Evolutionary conservation across 495 filamentous ascomycete genomes (phyloP), one percentile per base, ranked within the genome.

Genomic region (Penicillium pancosmium): DNA sequence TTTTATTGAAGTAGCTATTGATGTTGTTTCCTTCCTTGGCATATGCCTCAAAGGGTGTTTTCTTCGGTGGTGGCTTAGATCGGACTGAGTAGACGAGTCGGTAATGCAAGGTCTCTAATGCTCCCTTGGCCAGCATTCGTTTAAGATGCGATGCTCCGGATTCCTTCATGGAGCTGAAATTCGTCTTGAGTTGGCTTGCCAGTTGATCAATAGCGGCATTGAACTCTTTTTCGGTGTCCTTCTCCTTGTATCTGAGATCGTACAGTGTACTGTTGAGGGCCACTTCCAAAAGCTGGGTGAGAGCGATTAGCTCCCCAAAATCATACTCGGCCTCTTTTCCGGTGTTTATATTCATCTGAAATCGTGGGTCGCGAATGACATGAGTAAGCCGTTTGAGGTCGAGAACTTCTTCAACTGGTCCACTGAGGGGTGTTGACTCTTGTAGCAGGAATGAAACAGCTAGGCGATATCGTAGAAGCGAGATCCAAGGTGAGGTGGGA

Each of bases 111-210:
- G 85, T 75, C 64, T 94, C 88, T 6, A 96, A 75, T 21, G 79
- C 80, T 46, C 84, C 82, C 68, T 94, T 93, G 0, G 88, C 86
- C 53, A 92, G 82, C 47, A 90, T 86, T 18, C 89, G 81, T 16
- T 84, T 84, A 54, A 92, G 81, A 67, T 88, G 83, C 7, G 86
- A 82, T 23, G 89, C 88, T 25, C 90, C 90, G 1, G 85, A 81
- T 66, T 93, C 91, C 56, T 85, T 77, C 56, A 98, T 96, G 8
- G 77, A 78, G 15, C 81, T 83, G 68, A 87, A 88, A 46, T 94
- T 82, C 19, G 73, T 70, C 61, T 87, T 89, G 53, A 98, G 75
- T 21, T 75, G 74, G 15, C 75, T 68, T 13, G 84, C 80, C 2
- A 97, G 75, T 9, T 63, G 66, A 68, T 97, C 93, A 53, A 97